Base-by-base conservation (phyloP, 495 filamentous ascomycete genomes). In the Chaetomium tenue region DNA sequence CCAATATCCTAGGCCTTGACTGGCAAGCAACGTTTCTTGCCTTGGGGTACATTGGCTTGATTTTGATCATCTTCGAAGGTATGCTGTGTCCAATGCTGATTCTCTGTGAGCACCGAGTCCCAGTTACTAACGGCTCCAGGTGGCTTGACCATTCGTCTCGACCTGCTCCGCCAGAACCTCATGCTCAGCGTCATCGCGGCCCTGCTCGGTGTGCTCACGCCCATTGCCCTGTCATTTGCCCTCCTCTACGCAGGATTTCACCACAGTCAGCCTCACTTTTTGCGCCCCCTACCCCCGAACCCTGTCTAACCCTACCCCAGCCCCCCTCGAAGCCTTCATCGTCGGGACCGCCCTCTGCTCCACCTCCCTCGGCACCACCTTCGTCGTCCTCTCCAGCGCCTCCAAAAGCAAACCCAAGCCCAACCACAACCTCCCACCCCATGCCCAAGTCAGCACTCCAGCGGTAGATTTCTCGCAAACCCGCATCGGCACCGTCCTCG, bases 321-420 rank as follows among this genome's bases (percentile, higher is more conserved):
- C 76, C 5, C 70, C 79, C 3, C 72, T 91, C 0, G 84, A 91
- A 71, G 81, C 83, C 7, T 96, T 93, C 72, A 84, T 89, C 3
- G 86, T 90, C 11, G 91, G 90, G 22, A 89, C 91, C 7, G 86
- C 91, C 2, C 78, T 94, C 8, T 91, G 87, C 67, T 86, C 88
- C 3, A 94, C 91, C 2, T 88, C 85, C 65, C 76, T 94, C 0
- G 90, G 91, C 6, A 93, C 90, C 0, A 94, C 89, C 0, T 93
- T 93, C 60, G 84, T 88, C 3, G 84, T 94, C 33, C 79, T 96
- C 0, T 77, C 77, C 15, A 83, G 85, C 44, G 63, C 68, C 0
- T 70, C 68, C 26, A 65, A 60, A 3, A 83, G 80, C 0, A 80
- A 77, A 8, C 73, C 75, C 22, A 12, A 20, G 3, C 26, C 40